Evolutionary conservation across 257 asterid species (phyloP).

Genomic region (Datura wrightii): DNA sequence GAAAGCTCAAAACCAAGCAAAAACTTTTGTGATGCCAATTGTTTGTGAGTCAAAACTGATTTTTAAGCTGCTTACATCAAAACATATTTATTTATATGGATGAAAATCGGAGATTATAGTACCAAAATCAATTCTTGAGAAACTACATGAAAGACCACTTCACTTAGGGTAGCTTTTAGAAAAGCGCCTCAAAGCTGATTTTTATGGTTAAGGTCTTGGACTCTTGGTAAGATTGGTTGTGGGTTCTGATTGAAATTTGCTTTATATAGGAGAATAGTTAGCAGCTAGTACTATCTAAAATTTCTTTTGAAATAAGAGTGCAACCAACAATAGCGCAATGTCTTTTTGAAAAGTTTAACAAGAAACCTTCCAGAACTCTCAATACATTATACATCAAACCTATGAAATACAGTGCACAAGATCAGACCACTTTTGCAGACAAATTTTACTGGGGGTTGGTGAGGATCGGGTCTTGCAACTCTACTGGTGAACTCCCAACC

Average conservation of each 20-base stretch:
- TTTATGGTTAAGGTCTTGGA: not conserved
- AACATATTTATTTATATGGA: no score
- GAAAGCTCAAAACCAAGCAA: no score
- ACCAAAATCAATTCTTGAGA: no score
- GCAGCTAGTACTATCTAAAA: not conserved
- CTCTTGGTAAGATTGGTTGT: not conserved
- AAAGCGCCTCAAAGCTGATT: no score
- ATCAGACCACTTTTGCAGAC: not conserved
- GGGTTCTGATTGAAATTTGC: not conserved
- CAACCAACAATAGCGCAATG: not conserved
- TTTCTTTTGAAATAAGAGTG: not conserved
- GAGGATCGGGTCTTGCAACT: not conserved
- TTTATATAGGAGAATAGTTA: not conserved
- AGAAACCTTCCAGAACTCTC: not conserved
- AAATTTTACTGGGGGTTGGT: not conserved
- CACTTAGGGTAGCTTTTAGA: no score
- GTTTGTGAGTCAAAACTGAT: no score
- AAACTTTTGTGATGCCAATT: no score
- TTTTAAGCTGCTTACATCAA: no score
- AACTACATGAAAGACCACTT: no score
- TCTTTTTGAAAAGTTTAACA: not conserved
- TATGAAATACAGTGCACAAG: not conserved
- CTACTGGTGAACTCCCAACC: not conserved
- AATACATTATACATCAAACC: not conserved
- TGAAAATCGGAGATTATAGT: no score